Percentiles rank a stretch among this genome's conserved stretches.
phyloP scores from a whole-genome alignment of 2,329 filamentous ascomycete genomes.

The Talaromyces sp. region DNA sequence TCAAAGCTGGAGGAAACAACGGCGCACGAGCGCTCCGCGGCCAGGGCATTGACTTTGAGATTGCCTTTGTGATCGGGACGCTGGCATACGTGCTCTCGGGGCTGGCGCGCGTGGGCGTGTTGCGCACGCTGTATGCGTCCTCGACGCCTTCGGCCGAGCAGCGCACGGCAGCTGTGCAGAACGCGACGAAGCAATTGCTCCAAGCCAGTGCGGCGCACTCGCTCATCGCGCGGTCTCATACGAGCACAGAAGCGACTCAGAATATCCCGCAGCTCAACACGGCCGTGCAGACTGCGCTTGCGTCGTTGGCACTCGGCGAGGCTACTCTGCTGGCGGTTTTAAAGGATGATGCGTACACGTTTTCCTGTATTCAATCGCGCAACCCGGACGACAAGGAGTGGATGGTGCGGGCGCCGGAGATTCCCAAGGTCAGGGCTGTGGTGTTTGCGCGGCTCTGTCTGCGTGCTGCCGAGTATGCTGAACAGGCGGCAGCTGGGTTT shows the following conservation, averaged over 20 bases:
- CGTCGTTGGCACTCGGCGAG: constrained; percentile 69
- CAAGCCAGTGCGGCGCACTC: constrained; percentile 74
- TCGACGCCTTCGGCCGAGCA: constrained; percentile 61
- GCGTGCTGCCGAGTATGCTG: constrained; percentile 81
- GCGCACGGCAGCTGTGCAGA: constrained; percentile 63
- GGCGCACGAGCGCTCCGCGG: constrained; percentile 52
- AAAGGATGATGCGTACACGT: constrained; percentile 91
- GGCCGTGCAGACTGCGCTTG: constrained; percentile 37
- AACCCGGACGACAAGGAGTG: constrained; percentile 84
- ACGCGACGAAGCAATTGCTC: constrained; percentile 72
- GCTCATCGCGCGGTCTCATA: constrained; percentile 57
- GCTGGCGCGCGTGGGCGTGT: constrained; percentile 66
- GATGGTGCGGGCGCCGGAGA: constrained; percentile 89
- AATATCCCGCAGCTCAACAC: constrained; percentile 43
- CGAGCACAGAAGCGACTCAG: constrained; percentile 11
- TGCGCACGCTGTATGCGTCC: constrained; percentile 63
- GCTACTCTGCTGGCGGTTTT: constrained; percentile 84
- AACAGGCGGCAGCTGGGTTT: constrained; percentile 58
- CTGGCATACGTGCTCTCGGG: constrained; percentile 70
- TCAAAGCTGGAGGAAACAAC: constrained; percentile 3
- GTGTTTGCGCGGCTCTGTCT: constrained; percentile 84
- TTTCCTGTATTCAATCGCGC: constrained; percentile 71
- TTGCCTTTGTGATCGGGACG: constrained; percentile 72
- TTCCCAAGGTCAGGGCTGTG: constrained; percentile 82
- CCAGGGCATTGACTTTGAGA: constrained; percentile 72